These are phyloP conservation scores for Rosa persica DNA, from an alignment of 306 rosid genomes.

Conservation along the genomic window DNA sequence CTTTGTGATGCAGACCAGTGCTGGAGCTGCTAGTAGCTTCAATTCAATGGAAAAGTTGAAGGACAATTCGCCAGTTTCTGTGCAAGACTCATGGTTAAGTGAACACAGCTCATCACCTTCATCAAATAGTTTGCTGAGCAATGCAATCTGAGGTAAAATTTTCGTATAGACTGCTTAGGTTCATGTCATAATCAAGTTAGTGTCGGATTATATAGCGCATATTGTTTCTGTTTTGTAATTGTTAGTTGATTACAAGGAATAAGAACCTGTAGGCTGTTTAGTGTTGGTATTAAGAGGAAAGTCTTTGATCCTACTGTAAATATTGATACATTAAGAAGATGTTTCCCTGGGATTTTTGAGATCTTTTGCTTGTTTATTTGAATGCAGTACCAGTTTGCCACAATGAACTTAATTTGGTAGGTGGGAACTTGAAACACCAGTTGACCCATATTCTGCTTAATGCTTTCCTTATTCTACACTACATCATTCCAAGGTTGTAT, in stretches of 20 bases:
- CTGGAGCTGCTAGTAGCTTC: slow-evolving; percentile 17
- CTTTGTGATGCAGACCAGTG: slow-evolving; percentile 14
- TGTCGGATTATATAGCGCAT: not conserved
- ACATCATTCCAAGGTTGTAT: not conserved
- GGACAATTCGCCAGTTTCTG: slow-evolving; percentile 57
- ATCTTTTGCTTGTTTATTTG: not conserved
- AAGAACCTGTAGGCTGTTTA: not conserved
- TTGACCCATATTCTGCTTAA: not conserved
- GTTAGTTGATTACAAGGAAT: not conserved
- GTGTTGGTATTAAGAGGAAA: not conserved
- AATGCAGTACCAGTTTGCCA: not conserved
- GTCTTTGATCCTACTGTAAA: not conserved
- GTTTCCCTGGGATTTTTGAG: not conserved
- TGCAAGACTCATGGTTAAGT: slow-evolving; percentile 76
- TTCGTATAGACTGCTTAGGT: not conserved
- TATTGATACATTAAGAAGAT: not conserved
- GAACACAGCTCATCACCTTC: slow-evolving; percentile 87
- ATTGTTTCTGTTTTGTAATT: not conserved
- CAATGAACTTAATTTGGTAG: not conserved
- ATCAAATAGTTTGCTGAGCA: slow-evolving; percentile 61
- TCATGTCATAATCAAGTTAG: not conserved
- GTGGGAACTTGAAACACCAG: not conserved
- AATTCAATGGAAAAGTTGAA: slow-evolving; percentile 36
- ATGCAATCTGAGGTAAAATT: slow-evolving; percentile 23
- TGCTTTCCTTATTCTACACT: not conserved